A percentile compares a stretch with the other conserved stretches of the same genome.
Evolutionary conservation across 805 yeast species (phyloP).

Genomic region (Metschnikowia santaceciliae): DNA sequence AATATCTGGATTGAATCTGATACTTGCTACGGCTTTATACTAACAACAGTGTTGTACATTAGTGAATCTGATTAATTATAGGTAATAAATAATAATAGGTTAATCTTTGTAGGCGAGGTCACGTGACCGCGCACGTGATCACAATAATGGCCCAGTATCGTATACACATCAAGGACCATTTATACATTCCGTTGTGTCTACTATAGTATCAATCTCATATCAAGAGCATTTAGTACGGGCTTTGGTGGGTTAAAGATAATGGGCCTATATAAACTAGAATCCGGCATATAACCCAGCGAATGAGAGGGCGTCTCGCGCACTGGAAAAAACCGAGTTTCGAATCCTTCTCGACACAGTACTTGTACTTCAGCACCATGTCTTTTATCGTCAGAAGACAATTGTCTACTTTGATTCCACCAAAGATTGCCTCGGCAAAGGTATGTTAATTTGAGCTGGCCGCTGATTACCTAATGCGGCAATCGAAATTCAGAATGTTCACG

Average conservation of each 20-base stretch:
- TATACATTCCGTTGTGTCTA: no score
- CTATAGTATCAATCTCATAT: no score
- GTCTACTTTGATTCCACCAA: conserved; percentile 97
- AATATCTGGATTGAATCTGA: no score
- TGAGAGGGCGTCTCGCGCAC: conserved; percentile 17
- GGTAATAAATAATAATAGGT: background rate
- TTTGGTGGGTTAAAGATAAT: no score
- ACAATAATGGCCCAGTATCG: background rate
- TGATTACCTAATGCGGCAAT: background rate
- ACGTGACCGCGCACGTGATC: background rate
- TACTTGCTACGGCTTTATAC: conserved; percentile 9
- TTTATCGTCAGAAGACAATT: conserved; percentile 87
- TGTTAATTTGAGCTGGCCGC: conserved; percentile 24
- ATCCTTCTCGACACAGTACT: conserved; percentile 6
- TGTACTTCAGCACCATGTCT: conserved; percentile 49
- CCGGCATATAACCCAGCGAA: conserved; percentile 20
- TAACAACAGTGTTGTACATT: conserved; percentile 40
- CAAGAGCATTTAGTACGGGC: no score
- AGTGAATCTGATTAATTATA: conserved; percentile 25
- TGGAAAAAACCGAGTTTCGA: conserved; percentile 15
- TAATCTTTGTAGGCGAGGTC: background rate
- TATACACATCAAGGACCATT: no score
- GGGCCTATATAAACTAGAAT: no score
- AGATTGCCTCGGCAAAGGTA: conserved; percentile 93
- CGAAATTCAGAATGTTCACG: background rate